These are phyloP conservation scores for Candida orba DNA, from an alignment of 805 yeast genomes.

Conservation along the genomic window DNA sequence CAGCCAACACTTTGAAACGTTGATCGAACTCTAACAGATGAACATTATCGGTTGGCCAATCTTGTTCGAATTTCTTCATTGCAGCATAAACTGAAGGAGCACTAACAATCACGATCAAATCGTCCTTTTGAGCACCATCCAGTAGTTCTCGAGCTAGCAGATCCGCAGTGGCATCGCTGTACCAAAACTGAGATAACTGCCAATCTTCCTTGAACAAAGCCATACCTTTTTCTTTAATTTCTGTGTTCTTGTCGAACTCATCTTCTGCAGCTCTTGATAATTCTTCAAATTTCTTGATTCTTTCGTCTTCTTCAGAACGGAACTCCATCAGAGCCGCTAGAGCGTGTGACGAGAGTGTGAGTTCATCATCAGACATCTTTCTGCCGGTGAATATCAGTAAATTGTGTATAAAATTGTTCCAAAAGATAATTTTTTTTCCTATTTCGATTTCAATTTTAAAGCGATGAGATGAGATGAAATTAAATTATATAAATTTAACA, in stretches of 20 bases:
- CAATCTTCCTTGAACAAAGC: constrained; percentile 83
- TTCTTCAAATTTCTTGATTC: constrained; percentile 52
- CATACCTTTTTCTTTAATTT: constrained; percentile 40
- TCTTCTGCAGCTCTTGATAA: constrained; percentile 64
- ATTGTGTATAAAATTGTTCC: too few species aligned
- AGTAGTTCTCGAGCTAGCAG: constrained; percentile 61
- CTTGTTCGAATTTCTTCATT: constrained; percentile 45
- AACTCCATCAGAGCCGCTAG: constrained; percentile 54
- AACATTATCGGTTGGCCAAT: constrained; percentile 60
- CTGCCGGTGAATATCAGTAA: background rate
- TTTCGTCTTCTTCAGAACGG: constrained; percentile 47
- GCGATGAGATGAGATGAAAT: background rate
- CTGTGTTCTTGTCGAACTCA: constrained; percentile 23
- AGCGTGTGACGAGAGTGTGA: constrained; percentile 38
- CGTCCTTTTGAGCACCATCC: constrained; percentile 66
- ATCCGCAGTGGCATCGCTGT: constrained; percentile 65
- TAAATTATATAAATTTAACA: too few species aligned
- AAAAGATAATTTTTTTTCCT: background rate
- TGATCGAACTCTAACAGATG: constrained; percentile 74
- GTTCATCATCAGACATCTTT: constrained; percentile 5
- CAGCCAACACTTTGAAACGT: constrained; percentile 70
- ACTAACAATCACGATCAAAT: constrained; percentile 69
- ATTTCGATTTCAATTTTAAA: background rate
- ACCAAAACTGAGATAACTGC: constrained; percentile 92
- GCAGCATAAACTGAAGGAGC: constrained; percentile 94